phyloP scores from a whole-genome alignment of 2,329 filamentous ascomycete species.

The Colletotrichum agaves region DNA sequence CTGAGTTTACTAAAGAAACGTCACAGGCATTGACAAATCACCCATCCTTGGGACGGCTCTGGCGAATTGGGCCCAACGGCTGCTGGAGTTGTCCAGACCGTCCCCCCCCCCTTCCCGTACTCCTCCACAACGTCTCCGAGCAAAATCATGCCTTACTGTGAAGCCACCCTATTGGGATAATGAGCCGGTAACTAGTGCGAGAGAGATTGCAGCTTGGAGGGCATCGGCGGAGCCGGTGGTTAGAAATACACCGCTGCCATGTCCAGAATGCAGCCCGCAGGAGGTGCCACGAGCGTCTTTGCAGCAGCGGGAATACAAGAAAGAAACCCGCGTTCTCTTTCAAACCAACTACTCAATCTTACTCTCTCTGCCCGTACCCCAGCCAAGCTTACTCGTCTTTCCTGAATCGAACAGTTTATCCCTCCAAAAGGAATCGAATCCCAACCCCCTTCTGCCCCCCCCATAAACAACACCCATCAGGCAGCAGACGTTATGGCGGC shows the following conservation, averaged over 20 bases:
- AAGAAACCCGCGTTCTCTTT: constrained; percentile 16
- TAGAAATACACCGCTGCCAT: constrained; percentile 21
- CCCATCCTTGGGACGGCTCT: background rate
- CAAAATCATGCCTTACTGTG: constrained; percentile 16
- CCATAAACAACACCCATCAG: background rate
- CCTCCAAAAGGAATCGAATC: background rate
- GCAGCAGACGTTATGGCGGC: constrained; percentile 46
- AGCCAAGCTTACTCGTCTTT: constrained; percentile 10
- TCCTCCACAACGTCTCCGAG: constrained; percentile 3
- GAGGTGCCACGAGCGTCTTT: constrained; percentile 24
- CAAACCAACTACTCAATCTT: constrained; percentile 1
- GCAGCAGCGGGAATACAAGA: constrained; percentile 7
- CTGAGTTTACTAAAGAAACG: constrained; percentile 7
- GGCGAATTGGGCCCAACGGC: background rate
- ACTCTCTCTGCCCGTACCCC: constrained; percentile 12
- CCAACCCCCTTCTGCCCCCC: no score
- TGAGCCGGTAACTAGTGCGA: constrained; percentile 14
- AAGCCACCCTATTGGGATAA: constrained; percentile 4
- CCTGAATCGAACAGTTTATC: constrained; percentile 5
- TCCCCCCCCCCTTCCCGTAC: background rate
- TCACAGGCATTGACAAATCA: constrained; percentile 5
- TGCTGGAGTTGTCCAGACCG: background rate
- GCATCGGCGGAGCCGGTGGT: constrained; percentile 16
- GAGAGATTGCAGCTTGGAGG: constrained; percentile 6
- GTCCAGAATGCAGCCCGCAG: constrained; percentile 14